A percentile compares a stretch with the other conserved stretches of the same genome.
Conservation (phyloP, 2,329 filamentous ascomycete species). For the Bipolaris oryzae region DNA sequence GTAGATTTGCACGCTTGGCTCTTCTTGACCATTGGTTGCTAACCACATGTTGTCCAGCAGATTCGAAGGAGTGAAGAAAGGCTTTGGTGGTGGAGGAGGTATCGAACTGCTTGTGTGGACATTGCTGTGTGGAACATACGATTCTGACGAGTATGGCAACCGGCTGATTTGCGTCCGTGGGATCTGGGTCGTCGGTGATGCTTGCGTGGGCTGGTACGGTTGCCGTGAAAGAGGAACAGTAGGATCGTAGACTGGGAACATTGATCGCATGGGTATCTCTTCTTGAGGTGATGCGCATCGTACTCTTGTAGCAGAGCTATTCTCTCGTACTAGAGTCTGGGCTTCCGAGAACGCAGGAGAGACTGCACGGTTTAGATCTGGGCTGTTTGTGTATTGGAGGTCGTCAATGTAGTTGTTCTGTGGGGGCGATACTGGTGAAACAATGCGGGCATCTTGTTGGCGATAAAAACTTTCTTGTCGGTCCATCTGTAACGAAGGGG, state of each 20-base stretch:
- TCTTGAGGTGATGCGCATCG: constrained; percentile 39
- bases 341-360: constrained; percentile 46
- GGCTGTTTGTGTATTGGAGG: constrained; percentile 27
- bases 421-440: constrained; percentile 26
- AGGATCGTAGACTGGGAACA: constrained; percentile 77
- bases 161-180: constrained; percentile 70
- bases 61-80: constrained; percentile 58
- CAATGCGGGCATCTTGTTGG: constrained; percentile 27
- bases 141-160: constrained; percentile 64
- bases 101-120: constrained; percentile 34
- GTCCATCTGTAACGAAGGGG: constrained; percentile 26
- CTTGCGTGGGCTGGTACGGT: constrained; percentile 71
- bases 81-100: constrained; percentile 33
- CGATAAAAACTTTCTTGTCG: constrained; percentile 28
- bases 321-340: constrained; percentile 46
- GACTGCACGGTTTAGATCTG: constrained; percentile 39
- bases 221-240: constrained; percentile 70
- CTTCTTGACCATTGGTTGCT: constrained; percentile 70
- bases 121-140: constrained; percentile 49
- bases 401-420: constrained; percentile 19
- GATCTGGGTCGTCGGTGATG: constrained; percentile 67
- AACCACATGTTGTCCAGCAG: constrained; percentile 72
- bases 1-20: constrained; percentile 45
- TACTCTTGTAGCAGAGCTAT: constrained; percentile 42
- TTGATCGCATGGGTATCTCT: constrained; percentile 65